Evolutionary conservation across 2,329 filamentous ascomycete species (phyloP).

Genomic region (Stylonectria norvegica): DNA sequence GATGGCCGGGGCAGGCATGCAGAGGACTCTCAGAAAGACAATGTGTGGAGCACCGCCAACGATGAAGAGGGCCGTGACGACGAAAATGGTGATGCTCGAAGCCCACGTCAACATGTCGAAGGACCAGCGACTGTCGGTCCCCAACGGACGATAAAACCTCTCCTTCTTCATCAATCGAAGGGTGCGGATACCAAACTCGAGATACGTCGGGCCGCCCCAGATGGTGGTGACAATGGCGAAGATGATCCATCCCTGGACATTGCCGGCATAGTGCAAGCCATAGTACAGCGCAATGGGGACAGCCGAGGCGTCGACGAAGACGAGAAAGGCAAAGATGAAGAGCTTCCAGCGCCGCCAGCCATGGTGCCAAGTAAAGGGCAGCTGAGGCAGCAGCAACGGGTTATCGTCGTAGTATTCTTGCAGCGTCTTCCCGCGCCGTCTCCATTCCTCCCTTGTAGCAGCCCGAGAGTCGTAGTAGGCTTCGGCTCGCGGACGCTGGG

Average conservation of each 20-base stretch:
- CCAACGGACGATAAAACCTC: constrained; percentile 49
- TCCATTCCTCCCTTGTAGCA: constrained; percentile 33
- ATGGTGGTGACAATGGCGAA: constrained; percentile 54
- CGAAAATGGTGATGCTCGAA: constrained; percentile 44
- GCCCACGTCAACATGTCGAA: constrained; percentile 49
- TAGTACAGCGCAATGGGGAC: constrained; percentile 53
- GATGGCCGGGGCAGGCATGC: constrained; percentile 51
- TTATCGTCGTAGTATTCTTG: constrained; percentile 40
- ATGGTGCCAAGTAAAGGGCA: constrained; percentile 42
- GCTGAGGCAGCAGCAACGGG: constrained; percentile 36
- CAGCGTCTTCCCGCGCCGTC: constrained; percentile 34
- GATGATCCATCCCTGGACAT: constrained; percentile 40
- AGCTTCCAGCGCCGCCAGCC: constrained; percentile 41
- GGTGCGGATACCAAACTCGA: constrained; percentile 49
- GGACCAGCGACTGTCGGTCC: constrained; percentile 43
- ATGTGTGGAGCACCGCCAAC: constrained; percentile 49
- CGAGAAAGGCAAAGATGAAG: constrained; percentile 45
- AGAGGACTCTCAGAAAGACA: constrained; percentile 47
- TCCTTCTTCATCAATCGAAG: constrained; percentile 47
- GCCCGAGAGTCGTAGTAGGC: constrained; percentile 41
- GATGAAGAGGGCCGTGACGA: constrained; percentile 49
- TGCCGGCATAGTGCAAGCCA: constrained; percentile 41
- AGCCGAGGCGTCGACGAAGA: constrained; percentile 42
- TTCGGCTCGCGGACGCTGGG: constrained; percentile 30
- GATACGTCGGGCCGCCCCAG: constrained; percentile 53